Evolutionary conservation across 805 yeast species (phyloP).

Genomic region (Isabelozyma heimii): DNA sequence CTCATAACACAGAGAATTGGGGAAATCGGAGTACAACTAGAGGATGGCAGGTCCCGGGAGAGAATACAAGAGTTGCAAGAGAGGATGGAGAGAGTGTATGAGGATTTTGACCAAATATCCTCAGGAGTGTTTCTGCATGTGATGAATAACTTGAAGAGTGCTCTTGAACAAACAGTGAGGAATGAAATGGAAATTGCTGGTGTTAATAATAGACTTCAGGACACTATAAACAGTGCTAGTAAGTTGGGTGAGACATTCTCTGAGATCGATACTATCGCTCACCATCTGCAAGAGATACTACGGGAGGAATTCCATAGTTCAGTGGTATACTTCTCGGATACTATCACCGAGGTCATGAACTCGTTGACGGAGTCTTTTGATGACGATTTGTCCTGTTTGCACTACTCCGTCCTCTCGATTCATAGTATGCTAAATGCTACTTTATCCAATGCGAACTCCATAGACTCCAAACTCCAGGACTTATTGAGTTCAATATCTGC

Average conservation of each 20-base stretch:
- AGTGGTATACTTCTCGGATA: constrained; percentile 1
- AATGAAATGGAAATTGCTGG: background rate
- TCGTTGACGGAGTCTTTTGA: background rate
- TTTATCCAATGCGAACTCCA: background rate
- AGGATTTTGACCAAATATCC: background rate
- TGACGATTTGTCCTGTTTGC: background rate
- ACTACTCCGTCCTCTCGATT: background rate
- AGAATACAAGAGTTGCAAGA: background rate
- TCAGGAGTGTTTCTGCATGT: background rate
- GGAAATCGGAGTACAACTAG: background rate
- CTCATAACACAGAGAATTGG: background rate
- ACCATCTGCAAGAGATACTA: constrained; percentile 1
- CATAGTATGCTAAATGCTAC: background rate
- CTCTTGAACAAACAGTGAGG: constrained; percentile 1
- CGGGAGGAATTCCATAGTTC: constrained; percentile 5
- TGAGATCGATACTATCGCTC: background rate
- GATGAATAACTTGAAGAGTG: background rate
- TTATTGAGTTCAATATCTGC: background rate
- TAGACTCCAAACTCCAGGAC: background rate
- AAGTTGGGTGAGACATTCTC: background rate
- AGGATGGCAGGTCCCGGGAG: background rate
- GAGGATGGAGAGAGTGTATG: background rate
- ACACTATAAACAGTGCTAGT: background rate
- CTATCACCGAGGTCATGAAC: background rate
- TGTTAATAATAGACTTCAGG: background rate